Evolutionary conservation across 2,329 filamentous ascomycete species (phyloP).

Genomic region (Aspergillus ochraceus): DNA sequence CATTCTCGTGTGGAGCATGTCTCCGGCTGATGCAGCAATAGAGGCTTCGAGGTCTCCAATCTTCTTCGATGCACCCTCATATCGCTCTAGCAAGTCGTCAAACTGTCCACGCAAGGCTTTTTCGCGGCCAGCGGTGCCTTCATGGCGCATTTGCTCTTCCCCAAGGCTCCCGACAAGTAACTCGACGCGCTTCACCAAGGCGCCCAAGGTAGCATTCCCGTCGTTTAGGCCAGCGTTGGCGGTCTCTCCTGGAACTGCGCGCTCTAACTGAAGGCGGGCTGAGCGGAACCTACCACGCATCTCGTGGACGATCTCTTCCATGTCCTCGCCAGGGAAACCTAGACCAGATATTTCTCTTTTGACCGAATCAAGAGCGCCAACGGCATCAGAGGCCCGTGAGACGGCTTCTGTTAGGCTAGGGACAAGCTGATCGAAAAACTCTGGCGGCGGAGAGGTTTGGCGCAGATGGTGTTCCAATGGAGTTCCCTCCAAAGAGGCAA

Average conservation of each 20-base stretch:
- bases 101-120: slow-evolving; percentile 46
- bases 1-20: slow-evolving; percentile 47
- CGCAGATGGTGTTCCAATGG: slow-evolving; percentile 21
- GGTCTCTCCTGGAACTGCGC: slow-evolving; percentile 46
- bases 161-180: slow-evolving; percentile 34
- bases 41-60: slow-evolving; percentile 40
- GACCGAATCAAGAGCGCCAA: slow-evolving; percentile 36
- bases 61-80: slow-evolving; percentile 38
- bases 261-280: slow-evolving; percentile 47
- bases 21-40: slow-evolving; percentile 43
- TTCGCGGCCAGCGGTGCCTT: slow-evolving; percentile 39
- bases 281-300: slow-evolving; percentile 42
- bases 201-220: slow-evolving; percentile 40
- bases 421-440: slow-evolving; percentile 40
- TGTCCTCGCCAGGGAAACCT: slow-evolving; percentile 38
- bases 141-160: slow-evolving; percentile 32
- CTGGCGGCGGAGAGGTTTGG: slow-evolving; percentile 37
- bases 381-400: slow-evolving; percentile 39
- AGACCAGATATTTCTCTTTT: slow-evolving; percentile 37
- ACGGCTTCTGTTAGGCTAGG: slow-evolving; percentile 37
- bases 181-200: slow-evolving; percentile 41
- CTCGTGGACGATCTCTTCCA: slow-evolving; percentile 34
- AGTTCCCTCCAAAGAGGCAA: slow-evolving; percentile 26
- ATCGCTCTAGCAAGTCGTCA: slow-evolving; percentile 39
- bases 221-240: slow-evolving; percentile 37